These are phyloP conservation scores for Fusarium temperatum DNA, from an alignment of 2,329 filamentous ascomycete genomes.

Conservation along the genomic window DNA sequence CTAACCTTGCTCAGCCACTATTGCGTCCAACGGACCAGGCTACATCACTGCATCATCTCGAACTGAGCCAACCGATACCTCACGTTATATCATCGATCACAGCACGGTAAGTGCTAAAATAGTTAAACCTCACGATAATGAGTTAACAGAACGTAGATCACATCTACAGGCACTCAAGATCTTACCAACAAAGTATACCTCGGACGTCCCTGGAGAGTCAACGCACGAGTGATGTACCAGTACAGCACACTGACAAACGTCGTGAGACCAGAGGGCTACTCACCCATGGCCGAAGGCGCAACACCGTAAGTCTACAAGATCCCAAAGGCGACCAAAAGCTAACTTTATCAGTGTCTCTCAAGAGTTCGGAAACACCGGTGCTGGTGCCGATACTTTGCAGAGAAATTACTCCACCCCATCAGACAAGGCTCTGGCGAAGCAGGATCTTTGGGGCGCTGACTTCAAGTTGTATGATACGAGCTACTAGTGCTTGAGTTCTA, in stretches of 20 bases:
- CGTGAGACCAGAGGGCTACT: neutral
- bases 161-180: fast-evolving
- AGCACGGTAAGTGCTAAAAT: neutral
- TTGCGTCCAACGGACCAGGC: neutral
- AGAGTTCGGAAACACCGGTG: neutral
- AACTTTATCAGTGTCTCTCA: neutral
- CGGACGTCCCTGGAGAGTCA: neutral
- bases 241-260: neutral
- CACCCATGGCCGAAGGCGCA: neutral
- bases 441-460: neutral
- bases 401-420: neutral
- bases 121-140: too few relatives aligned
- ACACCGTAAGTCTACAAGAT: neutral
- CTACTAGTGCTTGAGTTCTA: neutral
- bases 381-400: neutral
- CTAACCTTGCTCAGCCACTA: neutral
- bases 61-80: neutral
- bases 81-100: neutral
- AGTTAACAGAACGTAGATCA: fast-evolving
- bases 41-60: neutral
- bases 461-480: neutral
- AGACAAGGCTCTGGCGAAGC: neutral
- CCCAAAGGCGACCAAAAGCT: neutral
- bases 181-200: neutral
- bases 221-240: neutral